Evolutionary conservation across 768 basidiomycete genomes (phyloP).

Genomic region (Collybia nuda): DNA sequence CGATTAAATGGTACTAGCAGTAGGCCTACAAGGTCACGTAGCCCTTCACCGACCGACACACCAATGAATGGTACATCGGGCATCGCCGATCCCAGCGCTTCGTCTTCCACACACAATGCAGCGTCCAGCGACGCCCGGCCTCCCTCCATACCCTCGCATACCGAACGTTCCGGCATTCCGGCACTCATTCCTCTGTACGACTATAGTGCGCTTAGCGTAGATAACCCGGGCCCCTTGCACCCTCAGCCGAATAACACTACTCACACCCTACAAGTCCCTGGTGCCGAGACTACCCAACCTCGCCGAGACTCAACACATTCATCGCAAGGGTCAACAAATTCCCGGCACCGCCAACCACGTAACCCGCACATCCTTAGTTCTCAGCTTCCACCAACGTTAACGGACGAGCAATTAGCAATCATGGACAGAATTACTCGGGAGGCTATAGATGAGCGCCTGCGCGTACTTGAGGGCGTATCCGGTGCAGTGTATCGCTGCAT

Average conservation of each 20-base stretch:
- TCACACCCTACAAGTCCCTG: neutral
- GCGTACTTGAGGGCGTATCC: slow-evolving; percentile 78
- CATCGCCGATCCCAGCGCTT: neutral
- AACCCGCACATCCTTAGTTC: slow-evolving; percentile 13
- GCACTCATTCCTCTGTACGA: slow-evolving; percentile 32
- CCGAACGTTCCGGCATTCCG: slow-evolving; percentile 15
- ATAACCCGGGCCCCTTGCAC: neutral
- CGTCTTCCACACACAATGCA: neutral
- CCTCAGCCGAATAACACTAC: neutral
- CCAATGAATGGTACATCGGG: neutral
- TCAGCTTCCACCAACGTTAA: slow-evolving; percentile 47
- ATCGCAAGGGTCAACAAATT: neutral
- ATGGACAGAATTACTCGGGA: slow-evolving; percentile 73
- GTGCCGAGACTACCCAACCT: slow-evolving; percentile 7
- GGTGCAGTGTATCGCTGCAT: slow-evolving; percentile 70
- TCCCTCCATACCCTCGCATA: slow-evolving; percentile 6
- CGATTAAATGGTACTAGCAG: slow-evolving; percentile 31
- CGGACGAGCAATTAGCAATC: slow-evolving; percentile 60
- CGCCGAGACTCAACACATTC: neutral
- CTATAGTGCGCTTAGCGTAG: slow-evolving; percentile 5
- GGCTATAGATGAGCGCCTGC: slow-evolving; percentile 82
- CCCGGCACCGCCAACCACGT: neutral
- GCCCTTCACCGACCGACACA: neutral
- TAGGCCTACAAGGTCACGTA: slow-evolving; percentile 8
- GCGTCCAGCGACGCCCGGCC: slow-evolving; percentile 3